Conservation (phyloP, 2,329 filamentous ascomycete species). For the Phoma herbarum region DNA sequence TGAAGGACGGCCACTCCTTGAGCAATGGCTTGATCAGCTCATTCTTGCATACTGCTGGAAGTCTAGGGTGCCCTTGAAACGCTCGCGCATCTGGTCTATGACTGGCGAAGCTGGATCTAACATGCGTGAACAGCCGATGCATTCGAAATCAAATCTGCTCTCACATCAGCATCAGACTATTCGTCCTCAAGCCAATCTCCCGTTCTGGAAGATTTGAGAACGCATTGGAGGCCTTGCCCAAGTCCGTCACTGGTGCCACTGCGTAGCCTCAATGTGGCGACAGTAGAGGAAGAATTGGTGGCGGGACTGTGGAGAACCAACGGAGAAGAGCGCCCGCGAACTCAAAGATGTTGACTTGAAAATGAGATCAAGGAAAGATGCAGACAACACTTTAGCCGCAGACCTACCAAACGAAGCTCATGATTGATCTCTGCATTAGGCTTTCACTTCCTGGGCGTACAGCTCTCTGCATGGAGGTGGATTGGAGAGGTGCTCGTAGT, state of each 20-base stretch:
- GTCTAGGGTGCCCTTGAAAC: not conserved
- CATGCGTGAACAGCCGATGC: not conserved
- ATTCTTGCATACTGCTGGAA: constrained; percentile 4
- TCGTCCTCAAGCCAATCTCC: not conserved
- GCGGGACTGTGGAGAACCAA: constrained; percentile 13
- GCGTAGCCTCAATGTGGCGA: not conserved
- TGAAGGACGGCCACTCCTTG: not conserved
- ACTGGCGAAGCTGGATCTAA: not conserved
- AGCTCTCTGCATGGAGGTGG: not conserved
- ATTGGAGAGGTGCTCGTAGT: not conserved
- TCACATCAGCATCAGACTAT: not conserved
- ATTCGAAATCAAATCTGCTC: not conserved
- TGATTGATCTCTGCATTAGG: not conserved
- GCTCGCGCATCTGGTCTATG: not conserved
- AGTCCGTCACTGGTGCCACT: not conserved
- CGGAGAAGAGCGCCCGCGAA: constrained; percentile 5
- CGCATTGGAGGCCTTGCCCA: not conserved
- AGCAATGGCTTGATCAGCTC: constrained; percentile 2
- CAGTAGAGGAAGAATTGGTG: not conserved
- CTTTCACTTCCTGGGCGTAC: not conserved
- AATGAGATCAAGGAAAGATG: not conserved
- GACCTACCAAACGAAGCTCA: not conserved
- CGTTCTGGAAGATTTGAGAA: not conserved
- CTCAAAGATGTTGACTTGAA: constrained; percentile 5
- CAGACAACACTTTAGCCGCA: not conserved